phyloP scores from a whole-genome alignment of 371 early-diverging fungal species.

The Apophysomyces ossiformis region DNA sequence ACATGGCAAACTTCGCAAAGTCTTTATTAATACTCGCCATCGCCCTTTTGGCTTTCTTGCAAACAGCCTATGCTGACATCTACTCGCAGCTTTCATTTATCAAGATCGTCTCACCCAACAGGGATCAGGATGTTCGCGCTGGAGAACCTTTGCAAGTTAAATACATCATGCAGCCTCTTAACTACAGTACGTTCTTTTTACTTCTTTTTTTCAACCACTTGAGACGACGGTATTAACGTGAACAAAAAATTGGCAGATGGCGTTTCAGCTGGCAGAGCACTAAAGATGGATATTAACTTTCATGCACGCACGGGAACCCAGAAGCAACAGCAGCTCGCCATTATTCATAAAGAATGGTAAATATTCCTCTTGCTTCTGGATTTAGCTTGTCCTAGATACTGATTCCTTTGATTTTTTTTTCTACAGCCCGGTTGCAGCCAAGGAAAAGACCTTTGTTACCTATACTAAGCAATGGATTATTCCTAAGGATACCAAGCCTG shows the following conservation, averaged over 20 bases:
- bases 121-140: conserved; percentile 40
- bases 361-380: not conserved
- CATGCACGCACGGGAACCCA: conserved; percentile 47
- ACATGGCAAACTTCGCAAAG: conserved; percentile 21
- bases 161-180: conserved; percentile 55
- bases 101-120: conserved; percentile 48
- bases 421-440: conserved; percentile 41
- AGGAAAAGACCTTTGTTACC: conserved; percentile 36
- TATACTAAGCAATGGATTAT: conserved; percentile 54
- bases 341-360: conserved; percentile 35
- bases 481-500: conserved; percentile 55
- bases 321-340: conserved; percentile 41
- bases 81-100: conserved; percentile 55
- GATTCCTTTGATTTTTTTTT: not conserved
- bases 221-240: not conserved
- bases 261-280: conserved; percentile 42
- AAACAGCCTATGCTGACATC: conserved; percentile 36
- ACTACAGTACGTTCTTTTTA: conserved; percentile 30
- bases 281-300: conserved; percentile 42
- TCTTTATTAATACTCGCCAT: conserved; percentile 17
- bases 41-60: conserved; percentile 27
- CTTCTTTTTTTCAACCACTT: not conserved
- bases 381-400: not conserved
- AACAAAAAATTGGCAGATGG: conserved; percentile 23
- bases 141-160: conserved; percentile 40